Evolutionary conservation across 108 stramenopile species (phyloP).

Genomic region (Phaeodactylum tricornutum): DNA sequence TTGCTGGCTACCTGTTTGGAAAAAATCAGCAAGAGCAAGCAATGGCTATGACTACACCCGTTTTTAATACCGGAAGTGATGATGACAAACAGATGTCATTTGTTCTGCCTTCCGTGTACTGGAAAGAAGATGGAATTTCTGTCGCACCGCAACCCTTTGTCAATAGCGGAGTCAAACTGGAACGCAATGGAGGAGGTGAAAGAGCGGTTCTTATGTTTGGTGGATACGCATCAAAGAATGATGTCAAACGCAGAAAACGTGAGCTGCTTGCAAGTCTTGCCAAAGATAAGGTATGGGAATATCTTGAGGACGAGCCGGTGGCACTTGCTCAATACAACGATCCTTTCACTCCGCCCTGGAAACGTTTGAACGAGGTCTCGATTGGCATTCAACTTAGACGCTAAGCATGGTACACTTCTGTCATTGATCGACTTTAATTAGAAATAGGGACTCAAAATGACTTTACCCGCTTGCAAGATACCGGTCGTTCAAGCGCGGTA

Average conservation of each 20-base stretch:
- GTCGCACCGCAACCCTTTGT: conserved; percentile 64
- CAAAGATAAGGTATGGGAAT: conserved; percentile 17
- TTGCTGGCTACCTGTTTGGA: conserved; percentile 95
- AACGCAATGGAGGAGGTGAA: conserved; percentile 22
- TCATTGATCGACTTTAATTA: no score
- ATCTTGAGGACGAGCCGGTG: conserved; percentile 15
- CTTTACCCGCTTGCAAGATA: no score
- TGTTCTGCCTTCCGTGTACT: conserved; percentile 78
- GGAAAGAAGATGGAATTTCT: conserved; percentile 26
- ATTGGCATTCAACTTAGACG: conserved; percentile 18
- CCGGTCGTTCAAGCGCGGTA: no score
- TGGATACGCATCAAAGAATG: conserved; percentile 76
- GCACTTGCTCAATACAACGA: conserved; percentile 89
- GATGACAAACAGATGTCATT: conserved; percentile 69
- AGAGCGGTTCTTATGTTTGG: conserved; percentile 82
- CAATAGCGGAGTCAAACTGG: conserved; percentile 57
- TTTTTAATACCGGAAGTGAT: conserved; percentile 40
- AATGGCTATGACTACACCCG: conserved; percentile 96
- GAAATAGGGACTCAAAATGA: no score
- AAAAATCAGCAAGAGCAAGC: conserved; percentile 65
- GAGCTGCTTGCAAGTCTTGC: conserved; percentile 36
- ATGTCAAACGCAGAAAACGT: conserved; percentile 36
- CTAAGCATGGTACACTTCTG: no score
- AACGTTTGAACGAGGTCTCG: conserved; percentile 84
- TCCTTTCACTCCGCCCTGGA: conserved; percentile 93